A percentile compares a stretch with the other conserved stretches of the same genome.
phyloP scores from a whole-genome alignment of 805 yeast species.

The Candida endomychidarum region DNA sequence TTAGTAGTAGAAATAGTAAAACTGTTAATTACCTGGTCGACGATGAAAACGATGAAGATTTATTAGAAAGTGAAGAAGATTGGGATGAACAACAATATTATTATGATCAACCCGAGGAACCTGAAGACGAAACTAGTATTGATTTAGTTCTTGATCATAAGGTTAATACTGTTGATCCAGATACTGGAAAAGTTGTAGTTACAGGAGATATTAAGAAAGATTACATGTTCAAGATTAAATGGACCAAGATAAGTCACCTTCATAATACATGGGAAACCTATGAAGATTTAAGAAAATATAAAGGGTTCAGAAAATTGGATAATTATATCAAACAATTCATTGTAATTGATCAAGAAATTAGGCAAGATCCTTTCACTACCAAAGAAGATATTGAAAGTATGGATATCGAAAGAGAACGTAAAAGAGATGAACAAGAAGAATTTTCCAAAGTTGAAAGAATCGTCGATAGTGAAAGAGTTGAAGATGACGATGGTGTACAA shows the following conservation, averaged over 20 bases:
- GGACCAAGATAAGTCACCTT: conserved; percentile 85
- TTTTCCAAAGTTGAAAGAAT: conserved; percentile 86
- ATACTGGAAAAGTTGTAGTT: conserved; percentile 18
- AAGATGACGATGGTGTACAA: conserved; percentile 60
- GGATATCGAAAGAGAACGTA: conserved; percentile 86
- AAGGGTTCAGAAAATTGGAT: conserved; percentile 84
- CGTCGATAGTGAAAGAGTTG: conserved; percentile 77
- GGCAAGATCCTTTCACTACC: conserved; percentile 79
- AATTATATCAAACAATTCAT: conserved; percentile 83
- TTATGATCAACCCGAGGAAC: conserved; percentile 31
- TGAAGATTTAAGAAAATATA: conserved; percentile 46
- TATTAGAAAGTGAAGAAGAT: conserved; percentile 47
- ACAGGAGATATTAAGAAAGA: conserved; percentile 58
- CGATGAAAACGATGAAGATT: conserved; percentile 58
- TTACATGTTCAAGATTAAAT: conserved; percentile 67
- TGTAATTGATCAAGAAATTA: conserved; percentile 68
- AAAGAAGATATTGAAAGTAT: conserved; percentile 90
- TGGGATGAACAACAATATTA: conserved; percentile 24
- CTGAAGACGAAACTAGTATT: conserved; percentile 33
- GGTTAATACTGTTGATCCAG: conserved; percentile 30
- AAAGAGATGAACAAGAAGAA: conserved; percentile 79
- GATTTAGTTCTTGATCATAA: conserved; percentile 44
- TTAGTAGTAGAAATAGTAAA: conserved; percentile 68
- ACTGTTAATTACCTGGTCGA: conserved; percentile 79
- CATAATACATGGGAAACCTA: conserved; percentile 95